Base-by-base conservation (phyloP, 2,329 filamentous ascomycete genomes). In the Madurella mycetomatis region DNA sequence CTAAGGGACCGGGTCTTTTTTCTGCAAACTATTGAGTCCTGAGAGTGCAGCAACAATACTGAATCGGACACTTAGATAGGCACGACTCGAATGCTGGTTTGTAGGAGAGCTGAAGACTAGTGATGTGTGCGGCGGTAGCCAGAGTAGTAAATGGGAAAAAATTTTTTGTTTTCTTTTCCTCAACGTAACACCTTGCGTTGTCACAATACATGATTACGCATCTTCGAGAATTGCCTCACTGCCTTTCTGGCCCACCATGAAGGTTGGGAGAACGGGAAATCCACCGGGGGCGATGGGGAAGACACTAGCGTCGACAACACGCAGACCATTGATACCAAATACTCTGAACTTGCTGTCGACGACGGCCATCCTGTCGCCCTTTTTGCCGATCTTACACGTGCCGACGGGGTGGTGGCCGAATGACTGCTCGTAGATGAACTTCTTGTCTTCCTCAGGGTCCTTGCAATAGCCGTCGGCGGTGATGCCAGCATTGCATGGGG, bases 251-350 rank as follows among this genome's bases (percentile, higher is more conserved):
- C 74, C 73, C 8, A 82, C 69, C 66, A 84, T 79, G 61, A 78
- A 81, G 2, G 75, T 77, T 1, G 78, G 72, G 1, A 77, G 56
- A 0, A 72, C 70, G 75, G 81, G 13, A 71, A 74, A 43, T 18
- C 59, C 59, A 9, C 80, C 80, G 1, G 69, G 66, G 15, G 66
- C 77, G 48, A 69, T 71, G 1, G 79, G 78, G 57, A 81, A 85
- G 0, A 78, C 72, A 17, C 75, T 79, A 0, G 81, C 82, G 68
- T 86, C 83, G 0, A 86, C 83, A 2, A 86, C 83, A 16, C 83
- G 71, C 45, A 86, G 66, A 0, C 77, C 76, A 0, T 72, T 66
- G 0, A 83, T 76, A 0, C 82, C 82, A 11, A 76, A 69, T 1
- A 86, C 83, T 12, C 74, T 72, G 64, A 86, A 84, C 49, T 79